Evolutionary conservation across 257 asterid species (phyloP).

Genomic region (Scutellaria barbata): DNA sequence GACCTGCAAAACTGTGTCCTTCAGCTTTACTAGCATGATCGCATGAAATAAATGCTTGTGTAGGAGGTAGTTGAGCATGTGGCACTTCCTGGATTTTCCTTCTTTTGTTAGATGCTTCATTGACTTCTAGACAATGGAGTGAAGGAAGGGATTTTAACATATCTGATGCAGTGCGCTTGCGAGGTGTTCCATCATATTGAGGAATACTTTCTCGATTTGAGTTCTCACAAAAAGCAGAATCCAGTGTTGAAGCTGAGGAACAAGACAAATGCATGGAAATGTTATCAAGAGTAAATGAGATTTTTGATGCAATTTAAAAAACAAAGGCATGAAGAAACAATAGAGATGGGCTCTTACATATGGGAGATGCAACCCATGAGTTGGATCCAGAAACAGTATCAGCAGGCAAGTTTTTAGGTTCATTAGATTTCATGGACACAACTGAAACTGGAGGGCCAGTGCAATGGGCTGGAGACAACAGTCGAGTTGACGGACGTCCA

Average conservation of each 20-base stretch:
- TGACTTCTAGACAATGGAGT: constrained; percentile 54
- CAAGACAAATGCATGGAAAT: constrained; percentile 32
- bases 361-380: constrained; percentile 64
- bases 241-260: constrained; percentile 60
- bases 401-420: constrained; percentile 48
- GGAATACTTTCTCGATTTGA: constrained; percentile 48
- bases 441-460: constrained; percentile 47
- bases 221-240: constrained; percentile 52
- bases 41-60: constrained; percentile 48
- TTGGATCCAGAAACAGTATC: constrained; percentile 55
- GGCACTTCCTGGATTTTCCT: constrained; percentile 55
- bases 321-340: constrained; percentile 23
- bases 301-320: constrained; percentile 26
- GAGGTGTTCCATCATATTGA: constrained; percentile 51
- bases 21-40: constrained; percentile 58
- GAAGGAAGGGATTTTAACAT: constrained; percentile 75
- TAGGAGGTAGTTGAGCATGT: constrained; percentile 47
- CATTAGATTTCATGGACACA: constrained; percentile 48
- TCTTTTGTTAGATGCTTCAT: constrained; percentile 63
- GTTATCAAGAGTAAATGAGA: constrained; percentile 25
- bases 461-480: constrained; percentile 51
- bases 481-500: constrained; percentile 51
- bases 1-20: constrained; percentile 64
- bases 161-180: constrained; percentile 80
- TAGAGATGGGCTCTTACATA: constrained; percentile 59